Base-by-base conservation (phyloP, 2,329 filamentous ascomycete species). In the Peltaster fructicola region DNA sequence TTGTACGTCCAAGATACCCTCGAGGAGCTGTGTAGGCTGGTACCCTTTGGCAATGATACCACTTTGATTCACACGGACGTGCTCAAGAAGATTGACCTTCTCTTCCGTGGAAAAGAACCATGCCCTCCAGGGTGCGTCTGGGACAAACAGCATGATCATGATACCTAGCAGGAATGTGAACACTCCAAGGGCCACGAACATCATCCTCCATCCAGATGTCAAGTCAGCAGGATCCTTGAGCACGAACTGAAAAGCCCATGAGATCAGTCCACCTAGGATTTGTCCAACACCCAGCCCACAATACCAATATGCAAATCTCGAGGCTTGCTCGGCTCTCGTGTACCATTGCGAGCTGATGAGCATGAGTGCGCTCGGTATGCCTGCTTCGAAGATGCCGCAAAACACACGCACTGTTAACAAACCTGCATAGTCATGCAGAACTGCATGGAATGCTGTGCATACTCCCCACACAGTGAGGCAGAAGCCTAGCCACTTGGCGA, bases 271-370 rank as follows among this genome's bases (percentile, higher is more conserved):
- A 15, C 73, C 73, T 4, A 76, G 65, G 22, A 78, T 70, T 39
- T 77, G 73, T 38, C 78, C 73, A 1, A 56, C 60, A 2, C 73
- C 73, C 41, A 77, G 77, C 68, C 77, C 78, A 66, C 73, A 74
- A 45, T 74, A 73, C 53, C 51, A 52, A 20, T 33, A 19, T 7
- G 23, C 27, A 16, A 31, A 32, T n/a, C 35, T 28, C 11, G 27
- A 29, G 7, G 35, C 29, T 20, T 37, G 3, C 62, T 67, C 72
- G 25, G 72, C 62, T 15, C 69, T 59, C 29, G 63, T 65, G 45
- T 77, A 78, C 72, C 73, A 78, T 54, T 73, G 73, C 17, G 62
- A 59, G 0, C 65, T 72, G 22, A 78, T 53, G 20, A 77, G 51
- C 15, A 77, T 54, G 35, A 78, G 75, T 7, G 61, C 57, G 0